Evolutionary conservation across 2,329 filamentous ascomycete genomes (phyloP).

Genomic region (Colletotrichum tofieldiae): DNA sequence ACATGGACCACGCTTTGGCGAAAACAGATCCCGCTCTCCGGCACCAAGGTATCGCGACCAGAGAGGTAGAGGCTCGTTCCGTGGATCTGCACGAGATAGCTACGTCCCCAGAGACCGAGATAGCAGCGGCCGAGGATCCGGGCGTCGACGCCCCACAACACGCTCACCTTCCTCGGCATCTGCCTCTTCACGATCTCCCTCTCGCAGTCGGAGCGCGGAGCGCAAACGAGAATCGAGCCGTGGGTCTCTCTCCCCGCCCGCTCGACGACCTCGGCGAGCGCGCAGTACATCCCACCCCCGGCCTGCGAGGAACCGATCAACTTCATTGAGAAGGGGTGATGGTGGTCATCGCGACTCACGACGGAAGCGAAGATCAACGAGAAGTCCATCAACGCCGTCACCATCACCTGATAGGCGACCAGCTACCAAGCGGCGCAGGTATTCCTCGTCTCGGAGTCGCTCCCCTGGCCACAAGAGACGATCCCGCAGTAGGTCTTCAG

Average conservation of each 20-base stretch:
- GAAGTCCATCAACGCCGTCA: conserved; percentile 52
- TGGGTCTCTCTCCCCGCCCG: conserved; percentile 53
- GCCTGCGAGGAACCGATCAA: conserved; percentile 57
- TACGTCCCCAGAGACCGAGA: conserved; percentile 68
- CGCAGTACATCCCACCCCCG: conserved; percentile 49
- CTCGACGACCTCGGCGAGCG: conserved; percentile 53
- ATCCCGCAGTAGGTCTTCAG: conserved; percentile 51
- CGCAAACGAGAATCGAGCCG: conserved; percentile 50
- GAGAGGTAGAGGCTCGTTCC: conserved; percentile 60
- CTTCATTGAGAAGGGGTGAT: conserved; percentile 53
- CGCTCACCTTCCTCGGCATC: conserved; percentile 54
- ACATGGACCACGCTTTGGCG: conserved; percentile 61
- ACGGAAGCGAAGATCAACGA: conserved; percentile 46
- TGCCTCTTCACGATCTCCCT: conserved; percentile 51
- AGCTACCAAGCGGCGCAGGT: conserved; percentile 65
- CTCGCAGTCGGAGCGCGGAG: conserved; percentile 51
- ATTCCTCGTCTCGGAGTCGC: conserved; percentile 64
- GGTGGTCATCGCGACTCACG: conserved; percentile 44
- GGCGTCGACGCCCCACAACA: conserved; percentile 56
- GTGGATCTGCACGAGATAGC: conserved; percentile 61
- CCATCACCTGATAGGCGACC: conserved; percentile 57
- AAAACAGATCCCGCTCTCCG: conserved; percentile 65
- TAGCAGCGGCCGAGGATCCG: conserved; percentile 56
- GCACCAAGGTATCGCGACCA: conserved; percentile 60
- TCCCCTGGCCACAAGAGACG: conserved; percentile 59